Evolutionary conservation across 169 alveolate genomes (phyloP).

Genomic region (Cryptosporidium baileyi): DNA sequence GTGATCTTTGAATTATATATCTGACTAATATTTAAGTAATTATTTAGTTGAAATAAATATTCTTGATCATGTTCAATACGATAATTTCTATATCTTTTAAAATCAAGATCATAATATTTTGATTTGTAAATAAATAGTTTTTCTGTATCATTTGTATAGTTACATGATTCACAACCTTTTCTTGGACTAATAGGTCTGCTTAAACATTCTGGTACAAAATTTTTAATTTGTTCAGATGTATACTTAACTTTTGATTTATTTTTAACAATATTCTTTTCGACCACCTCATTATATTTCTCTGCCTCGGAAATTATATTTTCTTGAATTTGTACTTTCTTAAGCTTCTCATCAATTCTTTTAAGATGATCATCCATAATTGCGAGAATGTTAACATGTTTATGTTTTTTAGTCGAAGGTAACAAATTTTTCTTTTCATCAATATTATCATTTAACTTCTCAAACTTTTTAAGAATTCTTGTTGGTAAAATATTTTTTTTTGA

Average conservation of each 20-base stretch:
- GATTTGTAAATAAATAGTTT: conserved; percentile 27
- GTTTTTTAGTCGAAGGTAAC: neutral
- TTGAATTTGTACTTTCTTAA: conserved; percentile 33
- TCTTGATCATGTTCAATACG: conserved; percentile 25
- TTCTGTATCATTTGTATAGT: neutral
- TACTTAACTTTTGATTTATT: neutral
- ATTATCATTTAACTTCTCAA: no score
- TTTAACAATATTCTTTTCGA: neutral
- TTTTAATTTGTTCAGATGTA: neutral
- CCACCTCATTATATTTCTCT: neutral
- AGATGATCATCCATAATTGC: conserved; percentile 27
- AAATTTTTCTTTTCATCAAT: neutral
- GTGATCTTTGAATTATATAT: neutral
- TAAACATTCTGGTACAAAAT: conserved; percentile 23
- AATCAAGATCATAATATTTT: conserved; percentile 12
- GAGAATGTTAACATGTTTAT: neutral
- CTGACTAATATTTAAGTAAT: neutral
- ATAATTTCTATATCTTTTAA: conserved; percentile 35
- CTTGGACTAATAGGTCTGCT: conserved; percentile 60
- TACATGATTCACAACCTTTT: conserved; percentile 47
- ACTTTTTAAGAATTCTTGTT: neutral
- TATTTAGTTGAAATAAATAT: conserved; percentile 19
- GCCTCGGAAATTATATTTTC: conserved; percentile 39
- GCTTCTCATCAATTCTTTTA: conserved; percentile 52
- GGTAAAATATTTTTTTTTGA: neutral